Evolutionary conservation across 2,329 filamentous ascomycete species (phyloP), one percentile per base, ranked within the genome.

Genomic region (Scedosporium boydii): DNA sequence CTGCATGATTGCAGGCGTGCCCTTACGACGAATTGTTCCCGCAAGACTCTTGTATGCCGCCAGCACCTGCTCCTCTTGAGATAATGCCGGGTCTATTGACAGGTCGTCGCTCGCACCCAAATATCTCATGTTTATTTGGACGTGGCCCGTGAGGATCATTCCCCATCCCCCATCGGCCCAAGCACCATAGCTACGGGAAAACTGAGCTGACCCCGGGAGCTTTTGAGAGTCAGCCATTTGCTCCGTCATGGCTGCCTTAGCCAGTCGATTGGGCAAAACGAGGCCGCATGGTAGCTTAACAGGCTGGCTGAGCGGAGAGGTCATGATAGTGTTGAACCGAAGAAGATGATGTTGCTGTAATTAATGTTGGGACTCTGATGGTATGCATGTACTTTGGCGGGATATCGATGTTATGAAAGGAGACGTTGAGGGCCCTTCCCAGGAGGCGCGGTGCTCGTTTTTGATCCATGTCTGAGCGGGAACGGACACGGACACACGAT

Each of bases 101-200:
- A 71, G 63, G 63, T 81, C 78, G 1, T 64, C 44, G 0, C 72
- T 67, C 0, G 59, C 62, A 10, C 77, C 77, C 0, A 78, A 71
- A 61, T 78, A 74, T 0, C 63, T 63, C 0, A 68, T 64, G 46
- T 80, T 75, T 2, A 82, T 71, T 44, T 77, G 72, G 0, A 82
- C 77, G 62, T 81, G 80, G 63, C 79, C 78, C 0, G 81, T 82
- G n/a, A 83, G 60, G 12, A 83, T 65, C 65, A 82, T 69, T 1
- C 81, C 82, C 80, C 80, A 83, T n/a, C 75, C 77, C 3, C 80
- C 80, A 7, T 77, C 70, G 0, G 78, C 78, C 84, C 84, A 87
- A 65, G 72, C 68, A 1, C 72, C 70, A 66, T 87, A 87, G 0
- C 79, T 73, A 12, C 75, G 75, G 12, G 10, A 1, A 23, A 55